These are phyloP conservation scores for Mrakia gelida DNA, from an alignment of 768 basidiomycete genomes.

Conservation along the genomic window DNA sequence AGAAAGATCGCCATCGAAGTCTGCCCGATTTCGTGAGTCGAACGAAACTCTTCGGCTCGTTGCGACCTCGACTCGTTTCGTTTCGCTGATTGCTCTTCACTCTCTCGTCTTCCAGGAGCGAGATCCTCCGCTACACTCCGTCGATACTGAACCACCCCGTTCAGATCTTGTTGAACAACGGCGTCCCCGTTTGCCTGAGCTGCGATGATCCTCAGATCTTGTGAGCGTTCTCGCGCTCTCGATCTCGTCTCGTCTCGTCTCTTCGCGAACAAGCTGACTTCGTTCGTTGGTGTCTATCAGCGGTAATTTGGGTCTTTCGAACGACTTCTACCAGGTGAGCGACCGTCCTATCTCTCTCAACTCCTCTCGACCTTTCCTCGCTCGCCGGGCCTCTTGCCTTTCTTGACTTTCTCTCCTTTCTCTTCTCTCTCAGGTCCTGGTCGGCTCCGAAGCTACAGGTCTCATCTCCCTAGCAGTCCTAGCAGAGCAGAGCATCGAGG, in stretches of 20 bases:
- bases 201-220: conserved; percentile 75
- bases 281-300: not conserved
- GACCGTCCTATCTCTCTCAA: not conserved
- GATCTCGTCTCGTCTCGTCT: not conserved
- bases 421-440: conserved; percentile 53
- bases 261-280: not conserved
- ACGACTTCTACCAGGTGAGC: conserved; percentile 69
- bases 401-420: not conserved
- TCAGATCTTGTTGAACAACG: conserved; percentile 65
- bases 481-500: conserved; percentile 62
- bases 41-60: not conserved
- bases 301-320: conserved; percentile 73
- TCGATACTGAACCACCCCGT: conserved; percentile 78
- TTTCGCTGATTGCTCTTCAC: not conserved
- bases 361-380: not conserved
- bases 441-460: conserved; percentile 63
- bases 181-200: conserved; percentile 64
- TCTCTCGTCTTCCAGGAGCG: conserved; percentile 42
- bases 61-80: too few species aligned
- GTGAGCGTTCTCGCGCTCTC: not conserved
- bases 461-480: conserved; percentile 59
- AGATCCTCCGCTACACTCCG: conserved; percentile 55
- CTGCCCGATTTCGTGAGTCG: conserved; percentile 72
- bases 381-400: too few species aligned
- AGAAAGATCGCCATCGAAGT: conserved; percentile 64